phyloP scores from a whole-genome alignment of 257 asterid genomes.

The Ilex asprella region DNA sequence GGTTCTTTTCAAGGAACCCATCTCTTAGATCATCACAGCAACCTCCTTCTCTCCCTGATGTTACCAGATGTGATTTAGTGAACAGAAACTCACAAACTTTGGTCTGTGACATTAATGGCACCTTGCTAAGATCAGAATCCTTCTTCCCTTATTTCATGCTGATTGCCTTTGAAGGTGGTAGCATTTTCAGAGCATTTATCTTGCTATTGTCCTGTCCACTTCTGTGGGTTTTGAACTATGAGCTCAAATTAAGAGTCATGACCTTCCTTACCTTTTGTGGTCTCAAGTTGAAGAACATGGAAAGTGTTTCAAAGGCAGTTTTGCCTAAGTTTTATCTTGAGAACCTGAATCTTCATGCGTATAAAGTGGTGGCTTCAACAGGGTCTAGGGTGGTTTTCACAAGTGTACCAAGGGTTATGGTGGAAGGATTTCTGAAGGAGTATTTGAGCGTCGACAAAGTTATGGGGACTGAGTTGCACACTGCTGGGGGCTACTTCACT shows the following conservation, averaged over 20 bases:
- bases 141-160: conserved; percentile 94
- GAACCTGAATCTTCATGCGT: conserved; percentile 41
- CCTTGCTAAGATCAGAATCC: conserved; percentile 42
- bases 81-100: conserved; percentile 38
- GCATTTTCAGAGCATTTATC: conserved; percentile 59
- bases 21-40: conserved; percentile 21
- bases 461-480: conserved; percentile 65
- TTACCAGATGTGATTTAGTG: conserved; percentile 30
- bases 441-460: conserved; percentile 54
- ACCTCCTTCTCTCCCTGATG: conserved; percentile 26
- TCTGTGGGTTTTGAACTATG: conserved; percentile 28
- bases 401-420: conserved; percentile 72
- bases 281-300: conserved; percentile 44
- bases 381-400: conserved; percentile 47
- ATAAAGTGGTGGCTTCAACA: conserved; percentile 37
- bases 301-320: conserved; percentile 60
- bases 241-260: conserved; percentile 51
- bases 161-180: conserved; percentile 86
- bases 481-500: conserved; percentile 46
- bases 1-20: conserved; percentile 30
- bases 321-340: conserved; percentile 82
- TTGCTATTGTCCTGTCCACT: conserved; percentile 60
- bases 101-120: conserved; percentile 52
- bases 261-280: conserved; percentile 81
- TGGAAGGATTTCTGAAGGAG: conserved; percentile 66